phyloP scores from a whole-genome alignment of 305 asterid genomes.

The Plantago coronopus region DNA sequence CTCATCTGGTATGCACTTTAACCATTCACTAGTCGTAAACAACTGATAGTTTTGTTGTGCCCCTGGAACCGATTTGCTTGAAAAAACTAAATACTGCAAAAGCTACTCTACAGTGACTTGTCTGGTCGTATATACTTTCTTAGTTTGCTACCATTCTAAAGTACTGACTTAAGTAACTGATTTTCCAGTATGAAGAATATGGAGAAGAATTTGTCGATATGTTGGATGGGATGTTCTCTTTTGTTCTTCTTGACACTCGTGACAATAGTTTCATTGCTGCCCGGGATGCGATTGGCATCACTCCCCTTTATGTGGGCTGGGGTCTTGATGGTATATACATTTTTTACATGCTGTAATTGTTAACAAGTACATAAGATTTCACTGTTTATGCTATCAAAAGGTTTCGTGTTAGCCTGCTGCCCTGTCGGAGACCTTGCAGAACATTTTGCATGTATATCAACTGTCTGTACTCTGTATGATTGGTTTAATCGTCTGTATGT shows the following conservation, averaged over 20 bases:
- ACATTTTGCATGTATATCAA: conserved; percentile 12
- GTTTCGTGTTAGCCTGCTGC: conserved; percentile 16
- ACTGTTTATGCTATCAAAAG: conserved; percentile 5
- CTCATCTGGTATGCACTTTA: conserved; percentile 78
- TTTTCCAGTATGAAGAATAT: conserved; percentile 82
- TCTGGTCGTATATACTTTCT: too few species aligned
- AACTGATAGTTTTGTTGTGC: too few species aligned
- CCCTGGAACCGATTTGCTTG: too few species aligned
- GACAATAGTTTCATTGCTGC: conserved; percentile 97
- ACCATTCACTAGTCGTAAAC: too few species aligned
- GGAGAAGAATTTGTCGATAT: conserved; percentile 93
- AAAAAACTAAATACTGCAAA: not conserved
- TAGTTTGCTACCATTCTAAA: too few species aligned
- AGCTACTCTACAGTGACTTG: not conserved
- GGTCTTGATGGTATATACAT: conserved; percentile 86
- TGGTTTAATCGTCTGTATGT: conserved; percentile 11
- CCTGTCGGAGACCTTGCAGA: conserved; percentile 5
- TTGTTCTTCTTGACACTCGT: conserved; percentile 96
- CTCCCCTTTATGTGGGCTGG: conserved; percentile 98
- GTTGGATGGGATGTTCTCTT: conserved; percentile 99
- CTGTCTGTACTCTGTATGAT: conserved; percentile 1
- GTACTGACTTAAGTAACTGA: conserved; percentile 21
- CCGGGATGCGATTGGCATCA: conserved; percentile 98
- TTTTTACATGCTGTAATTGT: conserved; percentile 15
- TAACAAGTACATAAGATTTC: conserved; percentile 13